These are phyloP conservation scores for Lactarius hatsudake DNA, from an alignment of 768 basidiomycete genomes.

Conservation along the genomic window DNA sequence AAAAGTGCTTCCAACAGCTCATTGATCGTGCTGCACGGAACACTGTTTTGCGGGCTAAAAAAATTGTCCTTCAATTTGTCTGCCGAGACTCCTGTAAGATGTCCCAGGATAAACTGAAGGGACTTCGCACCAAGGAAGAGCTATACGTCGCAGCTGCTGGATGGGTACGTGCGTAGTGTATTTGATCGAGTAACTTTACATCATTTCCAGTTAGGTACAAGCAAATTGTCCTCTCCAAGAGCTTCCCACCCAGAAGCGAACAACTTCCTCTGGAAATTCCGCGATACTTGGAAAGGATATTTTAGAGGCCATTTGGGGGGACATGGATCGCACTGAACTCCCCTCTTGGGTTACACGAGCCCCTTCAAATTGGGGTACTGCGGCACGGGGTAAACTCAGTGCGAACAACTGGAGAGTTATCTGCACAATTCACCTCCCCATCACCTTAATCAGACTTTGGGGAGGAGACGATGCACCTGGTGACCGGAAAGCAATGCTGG, in stretches of 20 bases:
- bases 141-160: too few relatives aligned
- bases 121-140: too few relatives aligned
- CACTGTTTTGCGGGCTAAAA: too few relatives aligned
- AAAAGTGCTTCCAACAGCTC: too few relatives aligned
- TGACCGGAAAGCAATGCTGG: constrained; percentile 26
- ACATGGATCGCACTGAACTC: constrained; percentile 25
- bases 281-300: constrained; percentile 34
- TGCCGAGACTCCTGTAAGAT: too few relatives aligned
- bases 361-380: constrained; percentile 36
- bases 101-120: too few relatives aligned
- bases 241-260: background rate
- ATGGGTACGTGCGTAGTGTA: too few relatives aligned
- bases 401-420: constrained; percentile 39
- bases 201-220: background rate
- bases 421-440: constrained; percentile 35
- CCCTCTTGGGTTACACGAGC: constrained; percentile 36
- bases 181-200: too few relatives aligned
- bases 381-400: constrained; percentile 35
- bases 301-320: constrained; percentile 31
- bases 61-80: too few relatives aligned
- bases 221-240: background rate
- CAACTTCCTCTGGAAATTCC: background rate
- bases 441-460: constrained; percentile 40
- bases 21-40: too few relatives aligned
- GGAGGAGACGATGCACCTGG: constrained; percentile 25